A percentile compares a stretch with the other conserved stretches of the same genome.
phyloP scores from a whole-genome alignment of 2,329 filamentous ascomycete species.

The Cladophialophora bantiana region DNA sequence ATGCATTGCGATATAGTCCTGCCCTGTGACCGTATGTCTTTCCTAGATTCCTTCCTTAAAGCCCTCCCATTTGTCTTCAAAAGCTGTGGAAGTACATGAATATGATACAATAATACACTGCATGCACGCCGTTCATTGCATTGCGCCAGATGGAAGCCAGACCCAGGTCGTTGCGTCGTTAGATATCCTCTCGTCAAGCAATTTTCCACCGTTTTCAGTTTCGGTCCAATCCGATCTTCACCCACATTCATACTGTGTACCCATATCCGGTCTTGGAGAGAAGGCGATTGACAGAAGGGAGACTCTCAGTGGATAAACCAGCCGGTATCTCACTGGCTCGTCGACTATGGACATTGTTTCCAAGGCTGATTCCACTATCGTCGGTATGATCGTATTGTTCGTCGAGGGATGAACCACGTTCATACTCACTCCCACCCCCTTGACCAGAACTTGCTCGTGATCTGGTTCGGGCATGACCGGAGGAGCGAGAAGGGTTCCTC shows the following conservation, averaged over 20 bases:
- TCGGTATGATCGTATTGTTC: constrained; percentile 36
- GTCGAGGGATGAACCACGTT: constrained; percentile 21
- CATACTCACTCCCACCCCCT: constrained; percentile 26
- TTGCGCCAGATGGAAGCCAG: constrained; percentile 11
- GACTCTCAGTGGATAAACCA: constrained; percentile 18
- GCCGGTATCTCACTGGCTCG: constrained; percentile 30
- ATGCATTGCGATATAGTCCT: neutral
- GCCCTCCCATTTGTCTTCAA: neutral
- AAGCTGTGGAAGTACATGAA: neutral
- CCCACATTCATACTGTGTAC: constrained; percentile 19
- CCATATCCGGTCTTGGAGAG: constrained; percentile 28
- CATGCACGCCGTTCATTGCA: constrained; percentile 6
- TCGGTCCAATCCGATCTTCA: neutral
- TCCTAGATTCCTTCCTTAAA: neutral
- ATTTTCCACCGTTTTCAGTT: constrained; percentile 3
- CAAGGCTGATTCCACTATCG: constrained; percentile 39
- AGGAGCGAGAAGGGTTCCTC: constrained; percentile 25
- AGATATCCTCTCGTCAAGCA: neutral
- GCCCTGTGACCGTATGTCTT: neutral
- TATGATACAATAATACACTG: constrained; percentile 14
- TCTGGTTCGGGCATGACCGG: constrained; percentile 26
- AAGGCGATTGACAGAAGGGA: constrained; percentile 29
- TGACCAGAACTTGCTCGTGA: constrained; percentile 36
- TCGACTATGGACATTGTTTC: constrained; percentile 31
- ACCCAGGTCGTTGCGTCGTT: constrained; percentile 19